Evolutionary conservation across 805 yeast species (phyloP).

Genomic region (Yueomyces sp.): DNA sequence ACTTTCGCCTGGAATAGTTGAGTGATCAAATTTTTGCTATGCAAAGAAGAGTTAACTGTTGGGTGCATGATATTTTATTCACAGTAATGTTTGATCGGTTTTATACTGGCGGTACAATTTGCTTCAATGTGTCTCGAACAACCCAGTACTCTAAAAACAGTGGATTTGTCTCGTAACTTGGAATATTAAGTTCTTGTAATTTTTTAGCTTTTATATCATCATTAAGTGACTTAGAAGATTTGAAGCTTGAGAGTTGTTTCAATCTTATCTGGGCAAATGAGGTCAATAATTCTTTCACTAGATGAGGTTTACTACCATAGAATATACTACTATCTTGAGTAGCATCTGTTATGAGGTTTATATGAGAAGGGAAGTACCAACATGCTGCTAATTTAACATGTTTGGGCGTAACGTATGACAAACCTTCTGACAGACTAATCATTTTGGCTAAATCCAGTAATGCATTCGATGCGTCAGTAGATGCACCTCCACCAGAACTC

Average conservation of each 20-base stretch:
- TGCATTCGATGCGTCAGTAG: conserved; percentile 34
- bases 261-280: conserved; percentile 10
- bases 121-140: conserved; percentile 36
- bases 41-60: no score
- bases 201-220: background rate
- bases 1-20: no score
- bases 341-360: conserved; percentile 31
- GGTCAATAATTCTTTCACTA: conserved; percentile 15
- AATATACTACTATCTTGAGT: conserved; percentile 20
- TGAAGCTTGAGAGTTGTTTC: background rate
- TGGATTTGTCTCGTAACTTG: conserved; percentile 5
- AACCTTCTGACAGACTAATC: conserved; percentile 24
- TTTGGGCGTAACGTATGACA: conserved; percentile 36
- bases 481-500: conserved; percentile 33
- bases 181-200: background rate
- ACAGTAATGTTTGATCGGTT: no score
- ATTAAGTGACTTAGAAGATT: background rate
- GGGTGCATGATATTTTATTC: no score
- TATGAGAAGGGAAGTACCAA: conserved; percentile 37
- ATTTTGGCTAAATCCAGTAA: conserved; percentile 28
- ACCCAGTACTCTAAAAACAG: conserved; percentile 30
- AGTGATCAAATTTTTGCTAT: no score
- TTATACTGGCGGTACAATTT: conserved; percentile 32
- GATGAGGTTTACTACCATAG: conserved; percentile 18
- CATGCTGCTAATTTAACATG: conserved; percentile 35